Percentiles rank a stretch among this genome's conserved stretches.
phyloP scores from a whole-genome alignment of 805 yeast genomes.

The Kodamaea fukazawae region DNA sequence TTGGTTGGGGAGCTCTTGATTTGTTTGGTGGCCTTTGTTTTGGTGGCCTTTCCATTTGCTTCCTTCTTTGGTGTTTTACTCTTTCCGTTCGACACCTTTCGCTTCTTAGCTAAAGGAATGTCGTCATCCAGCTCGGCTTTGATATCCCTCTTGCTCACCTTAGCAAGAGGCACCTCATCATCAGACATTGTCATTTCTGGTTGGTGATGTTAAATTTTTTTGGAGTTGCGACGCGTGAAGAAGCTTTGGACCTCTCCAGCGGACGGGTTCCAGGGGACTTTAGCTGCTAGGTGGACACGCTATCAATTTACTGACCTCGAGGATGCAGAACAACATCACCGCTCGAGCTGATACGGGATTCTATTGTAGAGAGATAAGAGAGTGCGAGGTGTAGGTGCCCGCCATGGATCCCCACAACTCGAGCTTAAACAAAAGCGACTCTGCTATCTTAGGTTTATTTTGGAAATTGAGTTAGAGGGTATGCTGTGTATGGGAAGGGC shows the following conservation, averaged over 20 bases:
- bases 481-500: no score
- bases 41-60: conserved; percentile 1
- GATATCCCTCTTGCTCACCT: conserved; percentile 1
- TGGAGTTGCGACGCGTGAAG: neutral
- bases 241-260: neutral
- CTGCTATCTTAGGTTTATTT: no score
- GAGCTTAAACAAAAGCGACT: no score
- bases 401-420: no score
- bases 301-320: no score
- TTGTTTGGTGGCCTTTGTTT: conserved; percentile 2
- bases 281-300: no score
- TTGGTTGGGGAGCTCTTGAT: conserved; percentile 6
- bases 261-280: no score
- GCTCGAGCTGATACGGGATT: no score
- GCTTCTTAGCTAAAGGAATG: conserved; percentile 15
- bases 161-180: conserved; percentile 11
- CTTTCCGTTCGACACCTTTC: conserved; percentile 13
- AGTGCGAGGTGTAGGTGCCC: no score
- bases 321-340: no score
- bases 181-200: conserved; percentile 11
- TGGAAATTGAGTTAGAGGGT: no score
- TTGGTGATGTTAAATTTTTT: neutral
- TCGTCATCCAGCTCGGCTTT: conserved; percentile 13
- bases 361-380: no score
- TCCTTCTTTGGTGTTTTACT: conserved; percentile 8